These are phyloP conservation scores for Paramyrothecium roridum DNA, from an alignment of 2,329 filamentous ascomycete species.

Conservation along the genomic window DNA sequence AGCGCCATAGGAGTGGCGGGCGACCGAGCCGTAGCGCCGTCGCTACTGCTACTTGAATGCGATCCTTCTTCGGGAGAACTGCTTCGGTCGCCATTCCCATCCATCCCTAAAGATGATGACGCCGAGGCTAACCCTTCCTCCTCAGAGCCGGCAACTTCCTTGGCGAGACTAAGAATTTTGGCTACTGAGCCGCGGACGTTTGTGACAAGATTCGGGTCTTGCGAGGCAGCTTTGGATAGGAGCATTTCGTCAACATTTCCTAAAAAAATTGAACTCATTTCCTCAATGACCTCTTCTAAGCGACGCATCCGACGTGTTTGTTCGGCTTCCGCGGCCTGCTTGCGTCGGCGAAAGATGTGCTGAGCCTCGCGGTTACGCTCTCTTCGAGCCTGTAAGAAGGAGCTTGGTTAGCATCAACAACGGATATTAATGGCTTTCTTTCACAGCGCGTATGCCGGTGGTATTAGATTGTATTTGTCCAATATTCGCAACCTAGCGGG, in stretches of 20 bases:
- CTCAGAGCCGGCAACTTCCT: slow-evolving; percentile 20
- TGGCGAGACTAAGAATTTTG: slow-evolving; percentile 16
- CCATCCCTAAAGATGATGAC: no score
- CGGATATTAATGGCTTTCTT: no score
- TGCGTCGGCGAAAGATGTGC: slow-evolving; percentile 21
- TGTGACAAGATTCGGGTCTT: slow-evolving; percentile 13
- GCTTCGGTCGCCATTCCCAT: not conserved
- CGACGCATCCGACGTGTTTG: slow-evolving; percentile 19
- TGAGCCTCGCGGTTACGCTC: slow-evolving; percentile 25
- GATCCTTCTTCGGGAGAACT: not conserved
- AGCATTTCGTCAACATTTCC: slow-evolving; percentile 23
- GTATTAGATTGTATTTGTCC: no score
- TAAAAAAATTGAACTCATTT: slow-evolving; percentile 24
- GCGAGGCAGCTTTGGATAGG: slow-evolving; percentile 15
- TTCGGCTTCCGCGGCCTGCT: slow-evolving; percentile 21
- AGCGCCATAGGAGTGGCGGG: not conserved
- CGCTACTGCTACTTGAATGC: not conserved
- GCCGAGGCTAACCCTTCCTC: slow-evolving; percentile 4
- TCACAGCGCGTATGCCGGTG: no score
- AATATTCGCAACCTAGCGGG: no score
- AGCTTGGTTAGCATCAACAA: not conserved
- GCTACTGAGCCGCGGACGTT: slow-evolving; percentile 15
- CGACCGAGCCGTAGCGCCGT: not conserved
- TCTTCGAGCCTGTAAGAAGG: slow-evolving; percentile 15
- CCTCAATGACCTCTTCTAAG: slow-evolving; percentile 21